phyloP scores from a whole-genome alignment of 306 rosid species.

The Malus domestica region DNA sequence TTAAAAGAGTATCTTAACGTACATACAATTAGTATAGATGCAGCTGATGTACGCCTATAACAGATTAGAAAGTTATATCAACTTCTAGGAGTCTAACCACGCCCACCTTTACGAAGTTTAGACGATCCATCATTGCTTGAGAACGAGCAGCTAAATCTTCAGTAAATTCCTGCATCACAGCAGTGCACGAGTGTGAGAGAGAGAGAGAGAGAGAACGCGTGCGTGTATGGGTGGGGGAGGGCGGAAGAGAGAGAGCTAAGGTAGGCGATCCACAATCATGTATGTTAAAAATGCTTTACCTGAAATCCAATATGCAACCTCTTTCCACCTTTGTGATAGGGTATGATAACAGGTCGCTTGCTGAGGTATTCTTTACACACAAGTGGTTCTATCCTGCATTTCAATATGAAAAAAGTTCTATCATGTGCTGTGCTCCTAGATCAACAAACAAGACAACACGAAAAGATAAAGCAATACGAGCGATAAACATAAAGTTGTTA shows the following conservation, averaged over 20 bases:
- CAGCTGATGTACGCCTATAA: neutral
- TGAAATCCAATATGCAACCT: constrained; percentile 94
- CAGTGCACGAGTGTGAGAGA: neutral
- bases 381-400: constrained; percentile 85
- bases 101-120: constrained; percentile 68
- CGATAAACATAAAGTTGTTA: neutral
- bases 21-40: neutral
- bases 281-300: constrained; percentile 32
- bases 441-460: neutral
- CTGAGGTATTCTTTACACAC: constrained; percentile 72
- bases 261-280: neutral
- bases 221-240: neutral
- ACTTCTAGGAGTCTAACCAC: neutral
- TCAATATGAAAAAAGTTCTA: constrained; percentile 15
- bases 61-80: neutral
- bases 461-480: neutral
- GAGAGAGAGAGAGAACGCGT: constrained; percentile 1
- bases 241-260: neutral
- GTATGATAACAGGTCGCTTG: constrained; percentile 78
- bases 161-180: constrained; percentile 64
- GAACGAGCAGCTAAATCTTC: constrained; percentile 79
- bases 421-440: neutral
- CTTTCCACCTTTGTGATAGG: constrained; percentile 93
- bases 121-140: constrained; percentile 52
- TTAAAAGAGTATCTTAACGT: neutral